A percentile compares a stretch with the other conserved stretches of the same genome.
phyloP scores from a whole-genome alignment of 2,329 filamentous ascomycete genomes.

The Cladophialophora carrionii region DNA sequence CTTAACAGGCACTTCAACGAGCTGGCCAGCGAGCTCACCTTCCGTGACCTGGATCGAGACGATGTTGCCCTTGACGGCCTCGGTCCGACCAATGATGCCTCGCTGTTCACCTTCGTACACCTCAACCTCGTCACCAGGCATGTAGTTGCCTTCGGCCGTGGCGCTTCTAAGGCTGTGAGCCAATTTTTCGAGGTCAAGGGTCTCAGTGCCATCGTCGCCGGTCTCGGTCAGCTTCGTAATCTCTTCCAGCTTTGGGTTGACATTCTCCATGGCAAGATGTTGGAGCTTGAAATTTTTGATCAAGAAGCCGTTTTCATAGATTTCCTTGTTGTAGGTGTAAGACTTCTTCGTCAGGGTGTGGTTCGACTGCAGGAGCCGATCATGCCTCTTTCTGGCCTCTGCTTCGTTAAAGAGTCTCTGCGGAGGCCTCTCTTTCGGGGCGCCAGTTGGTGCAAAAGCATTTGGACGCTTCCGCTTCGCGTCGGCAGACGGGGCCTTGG shows the following conservation, averaged over 20 bases:
- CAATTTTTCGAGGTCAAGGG: conserved; percentile 86
- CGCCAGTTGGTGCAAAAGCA: conserved; percentile 50
- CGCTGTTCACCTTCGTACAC: conserved; percentile 95
- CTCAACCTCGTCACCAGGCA: conserved; percentile 94
- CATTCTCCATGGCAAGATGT: conserved; percentile 79
- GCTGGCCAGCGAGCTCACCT: conserved; percentile 78
- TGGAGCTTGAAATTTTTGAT: conserved; percentile 93
- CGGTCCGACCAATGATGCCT: conserved; percentile 82
- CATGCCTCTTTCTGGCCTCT: conserved; percentile 87
- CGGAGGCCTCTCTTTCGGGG: conserved; percentile 71
- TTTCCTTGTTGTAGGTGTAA: conserved; percentile 84
- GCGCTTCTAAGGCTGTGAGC: conserved; percentile 87
- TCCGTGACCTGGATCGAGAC: conserved; percentile 84
- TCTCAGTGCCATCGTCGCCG: conserved; percentile 88
- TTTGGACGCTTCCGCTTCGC: conserved; percentile 78
- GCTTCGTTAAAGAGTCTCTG: conserved; percentile 90
- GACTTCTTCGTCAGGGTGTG: conserved; percentile 63
- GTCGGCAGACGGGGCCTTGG: conserved; percentile 50
- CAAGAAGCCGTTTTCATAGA: conserved; percentile 89
- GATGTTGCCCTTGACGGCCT: conserved; percentile 87
- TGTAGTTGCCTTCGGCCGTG: conserved; percentile 78
- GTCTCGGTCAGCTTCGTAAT: conserved; percentile 91
- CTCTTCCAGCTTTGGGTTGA: conserved; percentile 91
- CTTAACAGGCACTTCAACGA: conserved; percentile 89
- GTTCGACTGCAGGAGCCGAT: conserved; percentile 60